Conservation (phyloP, 1,139 yeast genomes). For the Yamadazyma sp. region DNA sequence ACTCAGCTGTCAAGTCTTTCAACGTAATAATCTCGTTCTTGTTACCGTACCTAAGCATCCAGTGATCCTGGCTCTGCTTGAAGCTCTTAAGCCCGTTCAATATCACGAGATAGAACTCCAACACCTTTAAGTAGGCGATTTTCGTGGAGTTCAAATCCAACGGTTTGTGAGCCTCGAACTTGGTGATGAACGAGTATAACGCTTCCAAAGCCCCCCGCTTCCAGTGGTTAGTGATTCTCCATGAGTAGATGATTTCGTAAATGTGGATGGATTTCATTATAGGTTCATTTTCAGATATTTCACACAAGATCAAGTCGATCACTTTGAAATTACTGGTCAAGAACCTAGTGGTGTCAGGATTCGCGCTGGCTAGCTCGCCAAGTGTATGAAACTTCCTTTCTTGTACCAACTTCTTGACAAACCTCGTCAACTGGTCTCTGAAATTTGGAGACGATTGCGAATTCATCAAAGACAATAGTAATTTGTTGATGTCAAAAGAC, state of each 20-base stretch:
- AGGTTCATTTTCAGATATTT: slow-evolving; percentile 36
- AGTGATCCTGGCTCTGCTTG: slow-evolving; percentile 49
- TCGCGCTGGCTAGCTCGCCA: slow-evolving; percentile 18
- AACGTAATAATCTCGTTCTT: slow-evolving; percentile 11
- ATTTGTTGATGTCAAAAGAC: slow-evolving; percentile 24
- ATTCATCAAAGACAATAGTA: slow-evolving; percentile 26
- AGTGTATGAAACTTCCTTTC: slow-evolving; percentile 19
- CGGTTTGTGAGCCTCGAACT: slow-evolving; percentile 28
- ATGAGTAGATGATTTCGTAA: slow-evolving; percentile 55
- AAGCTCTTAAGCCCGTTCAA: slow-evolving; percentile 49
- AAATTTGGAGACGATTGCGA: slow-evolving; percentile 16
- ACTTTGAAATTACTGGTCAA: slow-evolving; percentile 28
- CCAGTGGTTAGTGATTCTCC: slow-evolving; percentile 41
- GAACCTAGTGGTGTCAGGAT: slow-evolving; percentile 13
- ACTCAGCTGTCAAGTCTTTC: slow-evolving; percentile 11
- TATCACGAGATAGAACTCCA: slow-evolving; percentile 48
- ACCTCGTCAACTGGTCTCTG: slow-evolving; percentile 18
- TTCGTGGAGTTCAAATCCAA: slow-evolving; percentile 24
- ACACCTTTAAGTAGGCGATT: slow-evolving; percentile 37
- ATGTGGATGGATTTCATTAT: slow-evolving; percentile 42
- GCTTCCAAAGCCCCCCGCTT: slow-evolving; percentile 53
- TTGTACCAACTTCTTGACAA: slow-evolving; percentile 27
- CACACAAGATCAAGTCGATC: slow-evolving; percentile 40
- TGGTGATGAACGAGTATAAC: slow-evolving; percentile 51
- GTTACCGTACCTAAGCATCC: slow-evolving; percentile 41